These are phyloP conservation scores for Teunomyces tritomae DNA, from an alignment of 805 yeast genomes.

Conservation along the genomic window DNA sequence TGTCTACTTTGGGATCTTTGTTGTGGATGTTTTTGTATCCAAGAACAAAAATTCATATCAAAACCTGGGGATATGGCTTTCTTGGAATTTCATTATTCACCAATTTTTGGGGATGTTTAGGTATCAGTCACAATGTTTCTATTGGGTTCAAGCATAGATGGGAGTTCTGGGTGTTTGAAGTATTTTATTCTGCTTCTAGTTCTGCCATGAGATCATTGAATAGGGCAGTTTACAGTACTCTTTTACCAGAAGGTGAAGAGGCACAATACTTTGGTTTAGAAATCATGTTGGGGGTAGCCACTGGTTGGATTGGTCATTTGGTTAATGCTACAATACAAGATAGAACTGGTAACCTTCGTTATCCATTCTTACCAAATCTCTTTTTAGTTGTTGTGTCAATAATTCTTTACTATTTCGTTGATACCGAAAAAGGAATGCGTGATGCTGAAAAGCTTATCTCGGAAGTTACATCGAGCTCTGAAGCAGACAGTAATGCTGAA, in stretches of 20 bases:
- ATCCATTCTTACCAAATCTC: constrained; percentile 37
- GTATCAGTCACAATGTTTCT: constrained; percentile 21
- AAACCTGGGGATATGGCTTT: constrained; percentile 36
- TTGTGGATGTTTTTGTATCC: constrained; percentile 38
- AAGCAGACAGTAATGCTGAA: not conserved
- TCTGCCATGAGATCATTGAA: constrained; percentile 37
- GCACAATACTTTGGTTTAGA: constrained; percentile 44
- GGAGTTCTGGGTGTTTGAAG: constrained; percentile 44
- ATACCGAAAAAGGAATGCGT: constrained; percentile 30
- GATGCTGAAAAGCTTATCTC: constrained; percentile 16
- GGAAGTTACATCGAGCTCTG: not conserved
- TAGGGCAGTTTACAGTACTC: constrained; percentile 34
- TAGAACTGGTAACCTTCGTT: constrained; percentile 33
- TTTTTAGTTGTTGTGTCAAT: constrained; percentile 26
- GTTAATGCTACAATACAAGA: constrained; percentile 41
- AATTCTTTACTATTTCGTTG: constrained; percentile 22
- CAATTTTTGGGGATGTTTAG: constrained; percentile 41
- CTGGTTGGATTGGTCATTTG: constrained; percentile 41
- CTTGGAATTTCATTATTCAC: constrained; percentile 27
- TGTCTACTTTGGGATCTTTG: constrained; percentile 34
- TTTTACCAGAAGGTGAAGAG: constrained; percentile 41
- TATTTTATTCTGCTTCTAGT: constrained; percentile 32
- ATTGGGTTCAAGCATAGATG: constrained; percentile 41
- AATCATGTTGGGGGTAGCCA: constrained; percentile 37
- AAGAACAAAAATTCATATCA: constrained; percentile 19